phyloP scores from a whole-genome alignment of 2,329 filamentous ascomycete species.

The Pseudogymnoascus sp. region DNA sequence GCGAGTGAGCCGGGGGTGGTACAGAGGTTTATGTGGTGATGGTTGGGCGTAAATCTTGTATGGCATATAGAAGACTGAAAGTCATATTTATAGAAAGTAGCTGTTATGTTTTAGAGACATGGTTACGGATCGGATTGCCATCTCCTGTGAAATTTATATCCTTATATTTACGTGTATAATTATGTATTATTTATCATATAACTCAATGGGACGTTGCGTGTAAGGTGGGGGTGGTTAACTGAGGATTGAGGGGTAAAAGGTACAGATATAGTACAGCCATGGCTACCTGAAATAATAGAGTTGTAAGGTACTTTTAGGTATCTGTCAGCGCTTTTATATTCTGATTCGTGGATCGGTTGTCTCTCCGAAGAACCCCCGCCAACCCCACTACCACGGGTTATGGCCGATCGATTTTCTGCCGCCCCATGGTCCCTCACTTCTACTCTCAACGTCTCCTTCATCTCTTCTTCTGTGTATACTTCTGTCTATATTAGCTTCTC shows the following conservation, averaged over 20 bases:
- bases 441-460: neutral
- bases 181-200: neutral
- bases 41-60: neutral
- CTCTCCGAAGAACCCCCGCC: neutral
- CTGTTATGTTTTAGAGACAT: no score
- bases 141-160: neutral
- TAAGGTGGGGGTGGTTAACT: neutral
- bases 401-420: conserved; percentile 1
- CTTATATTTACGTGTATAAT: neutral
- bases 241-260: neutral
- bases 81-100: no score
- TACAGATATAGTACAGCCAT: neutral
- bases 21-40: conserved; percentile 78
- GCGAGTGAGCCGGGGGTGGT: conserved; percentile 40
- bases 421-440: neutral
- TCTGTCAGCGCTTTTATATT: neutral
- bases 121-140: no score
- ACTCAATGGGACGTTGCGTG: neutral
- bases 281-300: neutral
- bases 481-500: neutral
- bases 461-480: neutral
- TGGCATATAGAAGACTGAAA: no score
- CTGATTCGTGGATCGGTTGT: neutral
- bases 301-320: neutral
- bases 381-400: neutral